Evolutionary conservation across 345 rosid genomes (phyloP).

Genomic region (Citrus reticulata): DNA sequence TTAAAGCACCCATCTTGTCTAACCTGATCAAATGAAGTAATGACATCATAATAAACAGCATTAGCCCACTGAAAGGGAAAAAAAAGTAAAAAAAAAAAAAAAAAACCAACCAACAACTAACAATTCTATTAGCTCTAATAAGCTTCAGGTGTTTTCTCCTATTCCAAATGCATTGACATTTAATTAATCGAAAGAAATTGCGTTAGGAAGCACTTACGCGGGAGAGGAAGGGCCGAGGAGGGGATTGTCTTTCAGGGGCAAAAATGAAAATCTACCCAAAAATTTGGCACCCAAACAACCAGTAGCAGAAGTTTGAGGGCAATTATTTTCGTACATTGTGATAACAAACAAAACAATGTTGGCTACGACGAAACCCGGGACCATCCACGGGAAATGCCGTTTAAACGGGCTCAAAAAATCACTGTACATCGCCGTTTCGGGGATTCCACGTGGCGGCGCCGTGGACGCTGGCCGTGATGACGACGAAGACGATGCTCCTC

Average conservation of each 20-base stretch:
- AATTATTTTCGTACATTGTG: constrained; percentile 80
- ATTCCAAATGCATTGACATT: no score
- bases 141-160: no score
- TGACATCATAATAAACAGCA: no score
- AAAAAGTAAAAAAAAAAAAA: no score
- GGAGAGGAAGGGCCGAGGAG: constrained; percentile 86
- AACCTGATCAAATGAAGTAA: constrained; percentile 42
- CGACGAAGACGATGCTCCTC: constrained; percentile 1
- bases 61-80: no score
- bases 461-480: constrained; percentile 3
- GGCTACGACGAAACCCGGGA: constrained; percentile 62
- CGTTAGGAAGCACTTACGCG: constrained; percentile 47
- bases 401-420: constrained; percentile 43
- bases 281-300: constrained; percentile 46
- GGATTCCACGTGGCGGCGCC: not conserved
- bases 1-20: constrained; percentile 80
- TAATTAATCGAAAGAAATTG: no score
- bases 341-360: constrained; percentile 50
- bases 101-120: not conserved
- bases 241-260: constrained; percentile 84
- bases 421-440: not conserved
- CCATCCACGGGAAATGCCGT: constrained; percentile 74
- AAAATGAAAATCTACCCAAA: constrained; percentile 85
- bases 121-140: no score
- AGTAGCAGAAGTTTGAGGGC: constrained; percentile 52